These are phyloP conservation scores for Clonostachys chloroleuca DNA, from an alignment of 2,329 filamentous ascomycete genomes.

Conservation along the genomic window DNA sequence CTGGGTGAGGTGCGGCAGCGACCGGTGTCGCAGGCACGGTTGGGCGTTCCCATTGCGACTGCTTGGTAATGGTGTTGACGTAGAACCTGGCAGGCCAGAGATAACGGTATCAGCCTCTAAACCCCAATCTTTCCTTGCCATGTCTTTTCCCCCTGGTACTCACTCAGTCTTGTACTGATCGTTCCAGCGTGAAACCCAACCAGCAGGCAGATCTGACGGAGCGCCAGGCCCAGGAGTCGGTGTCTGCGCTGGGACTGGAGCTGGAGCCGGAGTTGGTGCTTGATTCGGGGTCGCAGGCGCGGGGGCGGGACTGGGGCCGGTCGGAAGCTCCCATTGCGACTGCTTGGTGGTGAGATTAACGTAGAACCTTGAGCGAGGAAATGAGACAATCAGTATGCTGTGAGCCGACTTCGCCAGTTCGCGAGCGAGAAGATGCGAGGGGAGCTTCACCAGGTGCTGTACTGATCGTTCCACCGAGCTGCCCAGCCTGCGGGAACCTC, in stretches of 20 bases:
- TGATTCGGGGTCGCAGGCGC: no score
- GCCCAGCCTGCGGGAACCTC: constrained; percentile 70
- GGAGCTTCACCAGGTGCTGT: constrained; percentile 70
- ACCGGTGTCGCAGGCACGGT: constrained; percentile 50
- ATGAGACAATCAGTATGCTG: constrained; percentile 13
- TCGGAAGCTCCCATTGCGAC: constrained; percentile 87
- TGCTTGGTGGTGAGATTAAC: constrained; percentile 84
- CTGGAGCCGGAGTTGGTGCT: no score
- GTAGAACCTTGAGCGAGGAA: constrained; percentile 68
- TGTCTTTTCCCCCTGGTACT: not conserved
- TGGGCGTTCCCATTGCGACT: constrained; percentile 87
- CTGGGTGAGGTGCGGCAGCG: no score
- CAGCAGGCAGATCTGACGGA: constrained; percentile 50
- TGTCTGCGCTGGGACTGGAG: no score
- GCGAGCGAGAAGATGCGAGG: not conserved
- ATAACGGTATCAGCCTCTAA: no score
- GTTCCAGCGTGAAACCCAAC: constrained; percentile 85
- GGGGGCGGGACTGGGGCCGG: constrained; percentile 41
- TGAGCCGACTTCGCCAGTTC: not conserved
- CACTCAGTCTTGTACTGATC: constrained; percentile 84
- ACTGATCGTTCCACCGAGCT: constrained; percentile 80
- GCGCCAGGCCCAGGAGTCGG: not conserved
- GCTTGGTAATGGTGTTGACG: constrained; percentile 82
- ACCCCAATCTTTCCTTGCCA: no score
- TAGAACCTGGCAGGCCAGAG: constrained; percentile 62